Conservation (phyloP, 768 basidiomycete genomes). For the Dentipellis fragilis region DNA sequence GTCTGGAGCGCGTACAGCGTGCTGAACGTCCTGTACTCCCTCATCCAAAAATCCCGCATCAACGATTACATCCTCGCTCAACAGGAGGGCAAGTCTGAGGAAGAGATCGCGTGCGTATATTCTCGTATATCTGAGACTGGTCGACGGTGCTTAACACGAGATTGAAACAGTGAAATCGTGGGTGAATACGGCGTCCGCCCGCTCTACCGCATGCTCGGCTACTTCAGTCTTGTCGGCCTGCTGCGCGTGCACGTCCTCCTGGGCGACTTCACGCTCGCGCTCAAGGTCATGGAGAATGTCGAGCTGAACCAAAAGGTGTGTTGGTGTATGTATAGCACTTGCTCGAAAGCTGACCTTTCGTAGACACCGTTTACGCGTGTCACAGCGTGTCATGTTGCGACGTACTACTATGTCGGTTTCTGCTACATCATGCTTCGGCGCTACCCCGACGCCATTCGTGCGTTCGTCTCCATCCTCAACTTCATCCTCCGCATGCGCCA, state of each 20-base stretch:
- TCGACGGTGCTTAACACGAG: neutral
- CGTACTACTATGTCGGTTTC: slow-evolving; percentile 94
- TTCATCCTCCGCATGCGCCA: slow-evolving; percentile 95
- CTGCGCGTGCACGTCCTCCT: slow-evolving; percentile 92
- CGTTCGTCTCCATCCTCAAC: slow-evolving; percentile 87
- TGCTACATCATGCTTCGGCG: slow-evolving; percentile 93
- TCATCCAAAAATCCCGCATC: slow-evolving; percentile 95
- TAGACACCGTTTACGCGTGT: slow-evolving; percentile 86
- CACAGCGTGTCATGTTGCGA: slow-evolving; percentile 93
- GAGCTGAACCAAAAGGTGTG: slow-evolving; percentile 81
- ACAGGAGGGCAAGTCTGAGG: slow-evolving; percentile 66
- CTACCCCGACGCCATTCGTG: slow-evolving; percentile 91
- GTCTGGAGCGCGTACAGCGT: slow-evolving; percentile 99
- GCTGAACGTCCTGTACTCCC: slow-evolving; percentile 93
- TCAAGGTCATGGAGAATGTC: slow-evolving; percentile 91
- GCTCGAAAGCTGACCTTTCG: neutral
- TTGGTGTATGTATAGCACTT: neutral
- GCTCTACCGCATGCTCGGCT: slow-evolving; percentile 90
- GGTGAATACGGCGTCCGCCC: slow-evolving; percentile 89
- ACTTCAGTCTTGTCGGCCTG: slow-evolving; percentile 93
- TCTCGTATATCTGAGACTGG: neutral
- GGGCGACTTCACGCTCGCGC: slow-evolving; percentile 89
- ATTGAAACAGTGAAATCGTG: slow-evolving; percentile 54
- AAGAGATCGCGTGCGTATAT: slow-evolving; percentile 66
- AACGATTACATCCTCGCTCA: slow-evolving; percentile 87